phyloP scores from a whole-genome alignment of 106 monocot species.

The Platanthera guangdongensis region DNA sequence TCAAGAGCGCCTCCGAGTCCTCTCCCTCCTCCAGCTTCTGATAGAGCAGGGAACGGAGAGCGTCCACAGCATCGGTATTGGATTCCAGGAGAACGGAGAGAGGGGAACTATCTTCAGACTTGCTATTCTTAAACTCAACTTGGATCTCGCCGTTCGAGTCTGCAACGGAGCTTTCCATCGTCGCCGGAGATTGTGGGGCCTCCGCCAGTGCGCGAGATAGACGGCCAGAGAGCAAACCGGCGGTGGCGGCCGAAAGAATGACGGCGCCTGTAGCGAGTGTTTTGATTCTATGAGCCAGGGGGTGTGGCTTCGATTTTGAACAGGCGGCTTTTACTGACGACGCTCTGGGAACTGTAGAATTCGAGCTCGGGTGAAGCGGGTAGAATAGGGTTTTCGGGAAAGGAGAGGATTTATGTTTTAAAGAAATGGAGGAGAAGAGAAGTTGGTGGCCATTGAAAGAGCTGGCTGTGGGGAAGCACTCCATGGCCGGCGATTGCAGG shows the following conservation, averaged over 20 bases:
- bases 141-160: constrained; percentile 3
- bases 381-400: constrained; percentile 8
- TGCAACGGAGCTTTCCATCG: neutral
- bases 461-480: constrained; percentile 19
- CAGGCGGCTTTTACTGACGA: constrained; percentile 10
- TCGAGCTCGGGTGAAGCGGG: neutral
- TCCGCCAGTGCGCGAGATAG: constrained; percentile 7
- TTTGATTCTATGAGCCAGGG: constrained; percentile 9
- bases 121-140: constrained; percentile 13
- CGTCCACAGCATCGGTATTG: constrained; percentile 26
- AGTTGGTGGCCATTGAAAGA: neutral
- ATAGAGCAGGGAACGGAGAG: constrained; percentile 42
- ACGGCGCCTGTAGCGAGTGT: constrained; percentile 20
- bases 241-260: constrained; percentile 24
- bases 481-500: constrained; percentile 20
- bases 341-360: neutral
- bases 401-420: neutral
- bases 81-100: neutral
- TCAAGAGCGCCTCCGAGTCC: constrained; percentile 32
- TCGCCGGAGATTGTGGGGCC: constrained; percentile 8
- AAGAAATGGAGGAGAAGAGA: constrained; percentile 6
- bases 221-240: constrained; percentile 9
- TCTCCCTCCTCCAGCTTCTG: constrained; percentile 47
- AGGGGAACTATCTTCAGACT: neutral
- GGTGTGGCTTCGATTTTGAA: constrained; percentile 9